phyloP scores from a whole-genome alignment of 495 filamentous ascomycete genomes.

The Xylaria nigripes region DNA sequence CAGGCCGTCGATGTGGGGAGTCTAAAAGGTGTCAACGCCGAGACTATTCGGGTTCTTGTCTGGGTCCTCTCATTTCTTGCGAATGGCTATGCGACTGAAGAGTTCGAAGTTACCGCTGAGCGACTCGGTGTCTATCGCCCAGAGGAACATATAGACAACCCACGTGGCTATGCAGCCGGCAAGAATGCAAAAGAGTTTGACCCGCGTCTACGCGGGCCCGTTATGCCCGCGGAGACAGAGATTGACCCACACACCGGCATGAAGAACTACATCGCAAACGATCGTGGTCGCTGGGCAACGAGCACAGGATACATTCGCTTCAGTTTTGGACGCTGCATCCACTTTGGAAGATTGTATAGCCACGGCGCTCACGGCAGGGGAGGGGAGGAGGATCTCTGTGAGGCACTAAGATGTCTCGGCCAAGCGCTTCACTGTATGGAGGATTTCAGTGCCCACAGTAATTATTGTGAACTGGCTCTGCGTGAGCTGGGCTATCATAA shows the following conservation, averaged over 20 bases:
- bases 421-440: constrained; percentile 91
- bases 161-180: constrained; percentile 84
- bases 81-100: constrained; percentile 92
- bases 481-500: constrained; percentile 74
- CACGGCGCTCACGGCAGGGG: constrained; percentile 56
- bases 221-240: constrained; percentile 66
- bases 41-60: constrained; percentile 80
- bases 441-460: constrained; percentile 92
- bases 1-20: constrained; percentile 91
- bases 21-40: constrained; percentile 78
- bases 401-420: constrained; percentile 77
- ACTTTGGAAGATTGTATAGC: constrained; percentile 82
- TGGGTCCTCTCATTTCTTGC: constrained; percentile 90
- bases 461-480: constrained; percentile 83
- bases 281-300: constrained; percentile 74
- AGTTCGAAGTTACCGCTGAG: constrained; percentile 93
- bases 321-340: constrained; percentile 75
- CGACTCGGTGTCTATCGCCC: constrained; percentile 86
- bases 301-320: constrained; percentile 83
- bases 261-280: constrained; percentile 99
- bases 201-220: constrained; percentile 67
- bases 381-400: constrained; percentile 77
- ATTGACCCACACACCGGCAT: constrained; percentile 81
- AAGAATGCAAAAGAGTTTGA: constrained; percentile 79
- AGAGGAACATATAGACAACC: constrained; percentile 92